A percentile compares a stretch with the other conserved stretches of the same genome.
Evolutionary conservation across 2,329 filamentous ascomycete species (phyloP).

Genomic region (Fusarium decemcellulare): DNA sequence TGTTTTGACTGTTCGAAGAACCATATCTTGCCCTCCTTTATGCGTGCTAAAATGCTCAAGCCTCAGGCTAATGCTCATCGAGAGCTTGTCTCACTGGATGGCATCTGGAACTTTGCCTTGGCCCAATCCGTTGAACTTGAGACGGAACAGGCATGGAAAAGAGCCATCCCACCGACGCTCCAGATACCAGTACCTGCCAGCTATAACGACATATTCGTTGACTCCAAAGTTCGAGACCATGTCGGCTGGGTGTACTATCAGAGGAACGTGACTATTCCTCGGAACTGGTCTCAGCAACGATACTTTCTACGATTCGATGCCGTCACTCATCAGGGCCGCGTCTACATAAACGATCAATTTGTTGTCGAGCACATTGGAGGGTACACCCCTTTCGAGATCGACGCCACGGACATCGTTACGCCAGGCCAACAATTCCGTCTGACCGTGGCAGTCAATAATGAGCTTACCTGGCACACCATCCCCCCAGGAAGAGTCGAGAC

Average conservation of each 20-base stretch:
- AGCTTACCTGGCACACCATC: constrained; percentile 27
- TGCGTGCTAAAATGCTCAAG: constrained; percentile 23
- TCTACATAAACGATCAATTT: constrained; percentile 29
- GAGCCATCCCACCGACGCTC: constrained; percentile 6
- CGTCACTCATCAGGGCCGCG: constrained; percentile 23
- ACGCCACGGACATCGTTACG: constrained; percentile 8
- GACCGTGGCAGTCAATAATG: constrained; percentile 28
- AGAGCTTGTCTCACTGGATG: constrained; percentile 28
- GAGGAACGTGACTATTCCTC: constrained; percentile 14
- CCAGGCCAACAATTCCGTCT: constrained; percentile 18
- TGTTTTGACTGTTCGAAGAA: no score
- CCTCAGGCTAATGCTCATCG: constrained; percentile 19
- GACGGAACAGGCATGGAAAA: constrained; percentile 11
- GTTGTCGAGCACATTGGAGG: constrained; percentile 27
- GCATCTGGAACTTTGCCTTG: constrained; percentile 30
- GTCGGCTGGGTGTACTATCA: constrained; percentile 35
- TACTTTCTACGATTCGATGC: constrained; percentile 25
- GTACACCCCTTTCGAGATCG: constrained; percentile 26
- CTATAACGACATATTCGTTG: constrained; percentile 34
- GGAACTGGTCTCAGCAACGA: constrained; percentile 14
- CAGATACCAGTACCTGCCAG: constrained; percentile 27
- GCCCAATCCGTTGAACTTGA: constrained; percentile 14
- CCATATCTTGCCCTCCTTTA: no score
- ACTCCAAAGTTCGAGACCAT: constrained; percentile 20
- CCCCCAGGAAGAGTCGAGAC: constrained; percentile 23